These are phyloP conservation scores for Gossypium turneri DNA, from an alignment of 345 rosid species.

Conservation along the genomic window DNA sequence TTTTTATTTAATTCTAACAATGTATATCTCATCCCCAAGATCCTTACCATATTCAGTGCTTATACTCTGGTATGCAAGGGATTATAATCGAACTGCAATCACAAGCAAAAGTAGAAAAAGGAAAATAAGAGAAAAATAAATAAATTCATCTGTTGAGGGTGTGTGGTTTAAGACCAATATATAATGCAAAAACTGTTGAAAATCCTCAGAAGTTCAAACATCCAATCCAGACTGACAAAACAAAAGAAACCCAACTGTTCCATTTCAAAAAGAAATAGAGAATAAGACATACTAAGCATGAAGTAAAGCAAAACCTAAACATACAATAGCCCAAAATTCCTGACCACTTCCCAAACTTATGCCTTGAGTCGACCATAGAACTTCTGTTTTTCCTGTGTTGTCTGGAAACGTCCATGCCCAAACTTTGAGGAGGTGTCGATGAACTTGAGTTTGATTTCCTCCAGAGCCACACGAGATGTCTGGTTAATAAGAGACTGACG, in stretches of 20 bases:
- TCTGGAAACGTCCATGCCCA: slow-evolving; percentile 56
- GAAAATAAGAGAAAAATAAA: no score
- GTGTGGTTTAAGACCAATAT: no score
- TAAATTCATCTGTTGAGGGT: no score
- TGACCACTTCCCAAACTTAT: slow-evolving; percentile 13
- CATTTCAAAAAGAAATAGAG: not conserved
- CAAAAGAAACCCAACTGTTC: not conserved
- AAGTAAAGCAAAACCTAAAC: not conserved
- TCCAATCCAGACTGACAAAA: not conserved
- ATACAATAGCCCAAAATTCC: slow-evolving; percentile 4
- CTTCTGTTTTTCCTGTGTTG: slow-evolving; percentile 59
- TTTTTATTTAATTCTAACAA: no score
- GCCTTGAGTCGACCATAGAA: slow-evolving; percentile 57
- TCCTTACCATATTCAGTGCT: no score
- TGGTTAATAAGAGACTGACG: slow-evolving; percentile 63
- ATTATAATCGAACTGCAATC: no score
- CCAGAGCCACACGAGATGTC: slow-evolving; percentile 69
- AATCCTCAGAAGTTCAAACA: not conserved
- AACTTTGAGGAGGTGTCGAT: slow-evolving; percentile 45
- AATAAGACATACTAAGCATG: not conserved
- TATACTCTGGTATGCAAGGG: no score
- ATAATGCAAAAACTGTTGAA: not conserved
- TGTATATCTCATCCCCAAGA: no score
- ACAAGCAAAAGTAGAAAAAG: no score
- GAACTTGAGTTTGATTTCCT: slow-evolving; percentile 70